Base-by-base conservation (phyloP, 176 grass and related monocot genomes). In the Musa beccarii region DNA sequence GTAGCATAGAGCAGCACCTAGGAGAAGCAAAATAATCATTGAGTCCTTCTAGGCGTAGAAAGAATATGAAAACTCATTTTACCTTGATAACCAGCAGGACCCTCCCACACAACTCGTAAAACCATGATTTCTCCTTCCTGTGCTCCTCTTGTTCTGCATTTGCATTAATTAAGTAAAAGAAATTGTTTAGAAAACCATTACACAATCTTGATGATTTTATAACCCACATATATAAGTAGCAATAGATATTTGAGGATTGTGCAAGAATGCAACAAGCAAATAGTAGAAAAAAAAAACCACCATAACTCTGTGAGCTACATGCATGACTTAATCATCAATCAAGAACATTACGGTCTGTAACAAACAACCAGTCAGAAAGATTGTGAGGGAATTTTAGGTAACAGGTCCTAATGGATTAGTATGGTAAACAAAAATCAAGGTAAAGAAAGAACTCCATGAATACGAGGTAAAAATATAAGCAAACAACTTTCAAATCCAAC, bases 1-100 rank as follows among this genome's bases (percentile, higher is more conserved):
- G 25, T 10, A 64, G 63, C 78, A 80, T 89, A 94, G 14, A 91
- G 71, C 67, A 93, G 53, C 53, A 92, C 90, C 95, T 99, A 84
- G 13, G 50, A 20, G 66, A 29, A 75, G 19, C 13, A 69, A 86
- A 84, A 68, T 78, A 66, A 82, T 92, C 54, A 81, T 63, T 74
- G 16, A 74, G 6, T 8, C 19, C 25, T 70, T 25, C 16, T 9
- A 52, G 10, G 22, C 34, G 34, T 43, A 20, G 51, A 1, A 6
- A 16, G 20, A 11, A n/a, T 16, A 70, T 22, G 9, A 51, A 70
- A 70, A 13, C 9, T 10, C 8, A 25, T 75, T 68, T 3, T 76
- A 99, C 95, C 90, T 99, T 94, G 49, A 85, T 29, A 69, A 73
- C 75, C 73, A 85, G 63, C 51, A 94, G 10, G 78, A 69, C 66